Conservation (phyloP, 2,329 filamentous ascomycete genomes). For the Aspergillus vadensis region DNA sequence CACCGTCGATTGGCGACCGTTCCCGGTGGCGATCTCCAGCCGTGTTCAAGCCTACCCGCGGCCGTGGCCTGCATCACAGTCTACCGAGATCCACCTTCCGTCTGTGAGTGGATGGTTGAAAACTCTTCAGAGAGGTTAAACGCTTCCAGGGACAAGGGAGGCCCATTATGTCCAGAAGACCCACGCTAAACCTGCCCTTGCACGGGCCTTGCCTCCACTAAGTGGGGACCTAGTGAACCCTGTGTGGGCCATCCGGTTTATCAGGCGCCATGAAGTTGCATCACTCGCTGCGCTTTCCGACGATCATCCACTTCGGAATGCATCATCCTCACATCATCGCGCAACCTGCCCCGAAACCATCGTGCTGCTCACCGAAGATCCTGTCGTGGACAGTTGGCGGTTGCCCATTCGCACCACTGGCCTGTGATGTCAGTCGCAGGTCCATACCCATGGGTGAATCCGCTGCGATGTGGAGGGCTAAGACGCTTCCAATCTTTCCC, state of each 20-base stretch:
- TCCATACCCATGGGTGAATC: background rate
- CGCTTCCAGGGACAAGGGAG: background rate
- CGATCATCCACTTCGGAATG: slow-evolving; percentile 9
- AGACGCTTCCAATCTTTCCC: slow-evolving; percentile 6
- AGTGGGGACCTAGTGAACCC: background rate
- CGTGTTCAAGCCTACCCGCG: slow-evolving; percentile 11
- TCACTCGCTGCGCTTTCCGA: slow-evolving; percentile 2
- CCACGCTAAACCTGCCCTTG: background rate
- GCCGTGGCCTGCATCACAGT: slow-evolving; percentile 12
- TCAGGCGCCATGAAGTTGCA: slow-evolving; percentile 6
- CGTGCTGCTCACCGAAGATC: slow-evolving; percentile 2
- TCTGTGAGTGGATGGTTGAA: background rate
- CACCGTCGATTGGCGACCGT: background rate
- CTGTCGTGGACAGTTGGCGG: background rate
- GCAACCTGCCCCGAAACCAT: slow-evolving; percentile 1
- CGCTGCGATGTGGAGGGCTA: background rate
- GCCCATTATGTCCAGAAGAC: background rate
- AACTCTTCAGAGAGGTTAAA: slow-evolving; percentile 9
- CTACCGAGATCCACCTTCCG: background rate
- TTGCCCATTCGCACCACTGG: background rate
- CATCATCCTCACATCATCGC: slow-evolving; percentile 12
- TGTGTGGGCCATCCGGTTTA: slow-evolving; percentile 1
- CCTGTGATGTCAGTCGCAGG: slow-evolving; percentile 6
- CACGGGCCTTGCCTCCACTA: slow-evolving; percentile 5
- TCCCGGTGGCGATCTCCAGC: slow-evolving; percentile 4